Evolutionary conservation across 1,284 basidiomycete genomes (phyloP), one percentile per base, ranked within the genome.

Genomic region (Puccinia triticina): DNA sequence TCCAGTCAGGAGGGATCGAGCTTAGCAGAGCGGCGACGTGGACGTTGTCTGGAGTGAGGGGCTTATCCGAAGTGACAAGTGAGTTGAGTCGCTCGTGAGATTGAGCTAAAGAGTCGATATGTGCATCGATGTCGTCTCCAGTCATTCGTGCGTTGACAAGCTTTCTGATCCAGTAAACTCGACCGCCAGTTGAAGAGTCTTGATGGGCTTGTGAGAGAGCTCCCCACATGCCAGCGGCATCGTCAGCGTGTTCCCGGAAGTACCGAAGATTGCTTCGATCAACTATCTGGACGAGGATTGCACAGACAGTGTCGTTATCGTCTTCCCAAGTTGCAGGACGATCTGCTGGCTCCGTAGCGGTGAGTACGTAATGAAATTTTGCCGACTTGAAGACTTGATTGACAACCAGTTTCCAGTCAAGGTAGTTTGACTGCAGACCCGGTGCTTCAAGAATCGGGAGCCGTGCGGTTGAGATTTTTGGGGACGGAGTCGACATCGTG

Each of bases 1-100:
- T 29, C 72, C 72, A 74, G 26, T 74, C 32, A 26, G 21, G 12
- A 7, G 72, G 72, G 12, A 74, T 11, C 23, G 72, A 74, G 21
- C 29, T 74, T 21, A 74, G n/a, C 3, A 74, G 72, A 32, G 46
- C 72, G 8, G 72, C 29, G 23, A n/a, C 46, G 48, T 74, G 48
- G 21, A 74, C 48, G 11, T 74, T 23, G 23, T 74, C 72, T 11
- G 48, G n/a, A 23, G 72, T 74, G 48, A 74, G 72, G 29, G 72
- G 72, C 10, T 74, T 74, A 26, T 48, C 50, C 26, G 16, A 10
- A 34, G 72, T 53, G 18, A 74, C 34, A 29, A 43, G 40, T 43
- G 40, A 43, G 40, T 43, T 43, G 40, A 43, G 40, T 43, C 4
- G 40, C 40, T 43, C 48, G 48, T 10, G 72, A 48, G 40, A 43